A percentile compares a stretch with the other conserved stretches of the same genome.
phyloP scores from a whole-genome alignment of 1,284 basidiomycete species.

The Wolfiporia cocos region DNA sequence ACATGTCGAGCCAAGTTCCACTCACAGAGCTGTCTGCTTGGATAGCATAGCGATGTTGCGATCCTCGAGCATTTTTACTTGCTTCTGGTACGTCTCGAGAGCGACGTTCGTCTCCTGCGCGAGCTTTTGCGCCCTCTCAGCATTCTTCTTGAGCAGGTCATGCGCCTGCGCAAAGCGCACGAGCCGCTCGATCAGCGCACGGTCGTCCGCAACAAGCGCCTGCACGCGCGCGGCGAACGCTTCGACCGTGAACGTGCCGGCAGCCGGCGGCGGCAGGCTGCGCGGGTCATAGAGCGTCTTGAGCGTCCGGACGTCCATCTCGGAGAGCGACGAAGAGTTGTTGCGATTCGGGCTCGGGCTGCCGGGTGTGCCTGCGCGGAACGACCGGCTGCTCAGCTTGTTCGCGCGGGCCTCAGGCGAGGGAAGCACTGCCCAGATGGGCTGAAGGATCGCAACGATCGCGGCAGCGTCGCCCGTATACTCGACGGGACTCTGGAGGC shows the following conservation, averaged over 20 bases:
- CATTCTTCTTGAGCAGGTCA: constrained; percentile 85
- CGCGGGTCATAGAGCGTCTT: constrained; percentile 61
- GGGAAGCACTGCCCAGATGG: constrained; percentile 77
- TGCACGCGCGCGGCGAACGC: constrained; percentile 73
- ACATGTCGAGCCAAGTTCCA: constrained; percentile 15
- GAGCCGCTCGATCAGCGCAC: constrained; percentile 75
- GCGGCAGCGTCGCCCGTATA: constrained; percentile 48
- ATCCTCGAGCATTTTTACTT: constrained; percentile 76
- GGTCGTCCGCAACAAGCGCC: constrained; percentile 75
- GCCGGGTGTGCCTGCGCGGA: constrained; percentile 36
- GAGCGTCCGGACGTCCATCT: constrained; percentile 74
- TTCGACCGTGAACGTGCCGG: constrained; percentile 52
- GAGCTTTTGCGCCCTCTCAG: constrained; percentile 82
- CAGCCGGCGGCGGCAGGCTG: constrained; percentile 23
- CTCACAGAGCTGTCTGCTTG: constrained; percentile 51
- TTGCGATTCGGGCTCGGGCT: constrained; percentile 31
- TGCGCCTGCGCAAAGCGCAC: constrained; percentile 82
- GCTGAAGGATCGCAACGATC: constrained; percentile 58
- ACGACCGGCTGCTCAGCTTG: constrained; percentile 48
- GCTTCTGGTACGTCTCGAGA: constrained; percentile 84
- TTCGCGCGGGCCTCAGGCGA: constrained; percentile 70
- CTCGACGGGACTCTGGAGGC: constrained; percentile 22
- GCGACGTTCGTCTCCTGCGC: constrained; percentile 74
- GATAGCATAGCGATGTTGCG: constrained; percentile 50
- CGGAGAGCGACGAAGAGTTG: constrained; percentile 51